Evolutionary conservation across 306 rosid genomes (phyloP), one percentile per base, ranked within the genome.

Genomic region (Sechiopsis laciniata): DNA sequence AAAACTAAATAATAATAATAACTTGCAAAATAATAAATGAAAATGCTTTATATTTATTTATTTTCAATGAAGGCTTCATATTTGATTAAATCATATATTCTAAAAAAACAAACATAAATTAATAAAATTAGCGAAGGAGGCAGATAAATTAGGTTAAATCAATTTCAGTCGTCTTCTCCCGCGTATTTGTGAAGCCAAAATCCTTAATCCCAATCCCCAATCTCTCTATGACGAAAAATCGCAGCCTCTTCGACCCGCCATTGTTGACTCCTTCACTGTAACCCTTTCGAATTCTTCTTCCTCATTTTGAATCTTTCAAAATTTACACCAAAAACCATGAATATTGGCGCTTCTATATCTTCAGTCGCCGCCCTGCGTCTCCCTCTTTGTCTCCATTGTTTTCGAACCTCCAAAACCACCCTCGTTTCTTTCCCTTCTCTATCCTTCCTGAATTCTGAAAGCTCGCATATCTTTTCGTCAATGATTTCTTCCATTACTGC

Each of bases 361-460:
- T 46, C 78, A 51, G 6, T 50, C 10, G 72, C 72, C 16, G 40
- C 35, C 72, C 60, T 75, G 13, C 55, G 72, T 62, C 22, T 62
- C 48, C 78, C 72, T 15, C 5, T 22, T 29, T 10, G 19, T 46
- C 7, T 26, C 78, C 54, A 55, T 73, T 73, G 37, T 35, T 73
- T 73, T 6, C 35, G 21, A 8, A 24, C 59, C 65, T 62, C 62
- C 20, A 75, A 35, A 29, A 45, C 63, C 73, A 45, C 63, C 73
- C 51, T 20, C 11, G 6, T 26, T 7, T 22, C 72, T 2, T 22
- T 10, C 3, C 35, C 59, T 50, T 52, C 63, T 63, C 24, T 32
- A 9, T 17, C 50, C 35, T n/a, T 61, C 46, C 77, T 53, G 2
- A 51, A 62, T 16, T 26, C 71, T 16, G 11, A 1, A 64, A 63